Evolutionary conservation across 2,329 filamentous ascomycete genomes (phyloP).

Genomic region (Rachicladosporium sp.): DNA sequence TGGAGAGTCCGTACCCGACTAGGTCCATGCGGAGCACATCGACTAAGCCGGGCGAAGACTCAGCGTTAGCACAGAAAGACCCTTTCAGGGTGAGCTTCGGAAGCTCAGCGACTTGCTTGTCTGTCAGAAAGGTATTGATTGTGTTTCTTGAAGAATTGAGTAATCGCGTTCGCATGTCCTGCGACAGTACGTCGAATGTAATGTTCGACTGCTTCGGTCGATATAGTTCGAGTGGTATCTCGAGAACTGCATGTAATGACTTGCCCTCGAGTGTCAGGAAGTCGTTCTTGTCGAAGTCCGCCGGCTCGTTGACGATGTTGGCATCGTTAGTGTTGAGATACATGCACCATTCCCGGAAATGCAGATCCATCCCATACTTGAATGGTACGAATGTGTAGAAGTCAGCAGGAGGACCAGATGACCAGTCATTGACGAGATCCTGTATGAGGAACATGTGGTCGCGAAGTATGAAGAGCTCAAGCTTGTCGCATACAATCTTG

Average conservation of each 20-base stretch:
- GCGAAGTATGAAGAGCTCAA: slow-evolving; percentile 79
- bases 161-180: slow-evolving; percentile 55
- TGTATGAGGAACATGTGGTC: slow-evolving; percentile 87
- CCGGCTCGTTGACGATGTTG: slow-evolving; percentile 93
- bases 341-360: slow-evolving; percentile 59
- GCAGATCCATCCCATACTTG: slow-evolving; percentile 66
- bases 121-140: slow-evolving; percentile 61
- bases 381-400: slow-evolving; percentile 89
- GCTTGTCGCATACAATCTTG: slow-evolving; percentile 56
- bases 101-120: slow-evolving; percentile 60
- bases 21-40: slow-evolving; percentile 76
- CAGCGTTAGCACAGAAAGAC: slow-evolving; percentile 69
- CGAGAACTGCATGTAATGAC: slow-evolving; percentile 51
- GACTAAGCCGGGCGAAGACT: slow-evolving; percentile 62
- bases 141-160: slow-evolving; percentile 79
- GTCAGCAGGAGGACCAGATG: slow-evolving; percentile 68
- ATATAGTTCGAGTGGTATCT: slow-evolving; percentile 67
- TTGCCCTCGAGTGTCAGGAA: slow-evolving; percentile 62
- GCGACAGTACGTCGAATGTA: slow-evolving; percentile 59
- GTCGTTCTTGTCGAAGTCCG: slow-evolving; percentile 78
- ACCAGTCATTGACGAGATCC: slow-evolving; percentile 87
- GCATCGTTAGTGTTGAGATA: slow-evolving; percentile 91
- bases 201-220: slow-evolving; percentile 66
- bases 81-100: slow-evolving; percentile 62
- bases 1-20: slow-evolving; percentile 52